phyloP scores from a whole-genome alignment of 768 basidiomycete genomes.

The Pleurotus giganteus region DNA sequence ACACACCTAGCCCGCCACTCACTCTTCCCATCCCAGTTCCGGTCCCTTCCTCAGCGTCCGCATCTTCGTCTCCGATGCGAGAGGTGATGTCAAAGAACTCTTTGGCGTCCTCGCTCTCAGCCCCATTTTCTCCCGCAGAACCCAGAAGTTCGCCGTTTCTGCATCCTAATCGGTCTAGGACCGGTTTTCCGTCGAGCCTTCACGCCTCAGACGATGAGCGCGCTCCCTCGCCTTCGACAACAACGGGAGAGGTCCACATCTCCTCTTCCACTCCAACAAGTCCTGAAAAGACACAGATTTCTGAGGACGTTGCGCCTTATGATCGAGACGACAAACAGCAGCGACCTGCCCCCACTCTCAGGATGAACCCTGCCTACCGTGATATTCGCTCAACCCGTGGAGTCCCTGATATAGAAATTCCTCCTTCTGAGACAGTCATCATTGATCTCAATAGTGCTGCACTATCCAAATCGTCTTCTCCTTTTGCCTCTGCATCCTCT shows the following conservation, averaged over 20 bases:
- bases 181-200: not conserved
- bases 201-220: slow-evolving; percentile 4
- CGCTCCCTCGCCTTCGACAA: not conserved
- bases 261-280: not conserved
- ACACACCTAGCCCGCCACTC: slow-evolving; percentile 23
- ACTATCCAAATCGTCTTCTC: slow-evolving; percentile 15
- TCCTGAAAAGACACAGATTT: not conserved
- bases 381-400: slow-evolving; percentile 22
- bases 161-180: slow-evolving; percentile 1
- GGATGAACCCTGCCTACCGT: slow-evolving; percentile 13
- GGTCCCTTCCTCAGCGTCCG: slow-evolving; percentile 6
- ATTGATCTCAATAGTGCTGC: slow-evolving; percentile 15
- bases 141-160: slow-evolving; percentile 1
- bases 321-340: slow-evolving; percentile 10
- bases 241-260: not conserved
- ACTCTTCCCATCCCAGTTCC: slow-evolving; percentile 10
- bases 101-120: not conserved
- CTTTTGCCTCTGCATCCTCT: slow-evolving; percentile 16
- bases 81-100: slow-evolving; percentile 6
- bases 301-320: not conserved
- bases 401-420: slow-evolving; percentile 38
- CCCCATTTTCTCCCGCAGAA: not conserved
- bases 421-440: slow-evolving; percentile 19
- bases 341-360: slow-evolving; percentile 19
- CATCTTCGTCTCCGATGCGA: slow-evolving; percentile 11